These are phyloP conservation scores for Bryum argenteum DNA, from an alignment of 225 moss, liverwort and hornwort genomes.

Conservation along the genomic window DNA sequence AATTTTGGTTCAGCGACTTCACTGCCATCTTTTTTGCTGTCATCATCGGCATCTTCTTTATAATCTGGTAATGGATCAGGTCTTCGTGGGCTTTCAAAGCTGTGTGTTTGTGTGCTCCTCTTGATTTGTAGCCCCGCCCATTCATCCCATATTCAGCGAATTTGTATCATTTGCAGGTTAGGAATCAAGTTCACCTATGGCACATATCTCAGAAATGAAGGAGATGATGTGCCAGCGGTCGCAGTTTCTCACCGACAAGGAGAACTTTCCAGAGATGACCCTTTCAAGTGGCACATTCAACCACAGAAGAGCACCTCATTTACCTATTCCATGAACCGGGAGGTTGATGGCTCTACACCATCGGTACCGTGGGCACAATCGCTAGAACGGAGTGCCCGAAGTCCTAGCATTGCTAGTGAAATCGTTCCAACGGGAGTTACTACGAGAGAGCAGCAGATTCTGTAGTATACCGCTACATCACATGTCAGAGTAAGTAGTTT, in stretches of 20 bases:
- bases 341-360: slow-evolving; percentile 33
- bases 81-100: not conserved
- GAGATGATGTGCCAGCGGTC: slow-evolving; percentile 31
- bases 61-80: slow-evolving; percentile 47
- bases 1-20: slow-evolving; percentile 46
- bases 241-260: slow-evolving; percentile 43
- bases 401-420: slow-evolving; percentile 27
- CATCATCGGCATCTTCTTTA: slow-evolving; percentile 56
- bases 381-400: slow-evolving; percentile 31
- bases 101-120: slow-evolving; percentile 8
- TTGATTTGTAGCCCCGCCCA: not conserved
- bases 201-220: slow-evolving; percentile 50
- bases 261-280: slow-evolving; percentile 44
- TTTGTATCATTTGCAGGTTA: slow-evolving; percentile 37
- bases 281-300: slow-evolving; percentile 64
- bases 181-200: slow-evolving; percentile 58
- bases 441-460: slow-evolving; percentile 22
- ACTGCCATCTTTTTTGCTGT: slow-evolving; percentile 51
- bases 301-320: slow-evolving; percentile 35
- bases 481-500: slow-evolving; percentile 8
- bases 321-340: slow-evolving; percentile 32
- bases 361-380: slow-evolving; percentile 41
- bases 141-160: not conserved
- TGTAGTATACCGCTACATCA: slow-evolving; percentile 16
- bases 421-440: slow-evolving; percentile 19